A percentile compares a stretch with the other conserved stretches of the same genome.
These are phyloP conservation scores for Zopfia rhizophila DNA, from an alignment of 2,329 filamentous ascomycete genomes.

Conservation along the genomic window DNA sequence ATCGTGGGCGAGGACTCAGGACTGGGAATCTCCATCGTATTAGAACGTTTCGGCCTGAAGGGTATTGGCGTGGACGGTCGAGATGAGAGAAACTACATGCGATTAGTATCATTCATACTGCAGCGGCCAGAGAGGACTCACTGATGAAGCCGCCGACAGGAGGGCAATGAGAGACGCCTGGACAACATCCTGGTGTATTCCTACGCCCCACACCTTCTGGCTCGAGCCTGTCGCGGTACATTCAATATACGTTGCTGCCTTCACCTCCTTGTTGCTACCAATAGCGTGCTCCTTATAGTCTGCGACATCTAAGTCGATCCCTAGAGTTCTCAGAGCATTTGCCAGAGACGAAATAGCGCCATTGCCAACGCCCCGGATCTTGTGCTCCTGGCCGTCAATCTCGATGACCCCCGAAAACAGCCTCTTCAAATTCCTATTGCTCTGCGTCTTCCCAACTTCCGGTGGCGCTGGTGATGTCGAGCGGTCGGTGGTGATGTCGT, in stretches of 20 bases:
- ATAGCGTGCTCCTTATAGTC: constrained; percentile 98
- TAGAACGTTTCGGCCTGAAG: constrained; percentile 67
- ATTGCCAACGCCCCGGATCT: constrained; percentile 82
- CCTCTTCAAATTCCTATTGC: constrained; percentile 80
- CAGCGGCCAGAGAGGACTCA: constrained; percentile 59
- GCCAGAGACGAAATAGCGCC: constrained; percentile 91
- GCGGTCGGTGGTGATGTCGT: constrained; percentile 87
- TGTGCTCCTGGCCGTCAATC: constrained; percentile 82
- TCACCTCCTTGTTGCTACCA: constrained; percentile 80
- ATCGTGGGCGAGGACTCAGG: constrained; percentile 39
- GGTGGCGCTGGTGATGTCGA: constrained; percentile 77
- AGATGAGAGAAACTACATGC: constrained; percentile 74
- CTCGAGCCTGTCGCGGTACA: constrained; percentile 75
- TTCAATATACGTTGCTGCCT: constrained; percentile 96
- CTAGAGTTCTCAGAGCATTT: constrained; percentile 79
- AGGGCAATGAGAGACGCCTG: constrained; percentile 89
- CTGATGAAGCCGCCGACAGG: constrained; percentile 84
- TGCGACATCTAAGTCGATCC: constrained; percentile 87
- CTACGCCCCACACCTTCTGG: constrained; percentile 87
- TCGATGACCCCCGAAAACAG: constrained; percentile 86
- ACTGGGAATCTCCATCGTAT: constrained; percentile 53
- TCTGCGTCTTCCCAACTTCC: constrained; percentile 74
- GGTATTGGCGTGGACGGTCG: constrained; percentile 75
- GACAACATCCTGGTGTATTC: constrained; percentile 91
- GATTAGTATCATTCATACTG: constrained; percentile 18